Evolutionary conservation across 1,139 yeast genomes (phyloP), one percentile per base, ranked within the genome.

Genomic region (Yarrowia galli): DNA sequence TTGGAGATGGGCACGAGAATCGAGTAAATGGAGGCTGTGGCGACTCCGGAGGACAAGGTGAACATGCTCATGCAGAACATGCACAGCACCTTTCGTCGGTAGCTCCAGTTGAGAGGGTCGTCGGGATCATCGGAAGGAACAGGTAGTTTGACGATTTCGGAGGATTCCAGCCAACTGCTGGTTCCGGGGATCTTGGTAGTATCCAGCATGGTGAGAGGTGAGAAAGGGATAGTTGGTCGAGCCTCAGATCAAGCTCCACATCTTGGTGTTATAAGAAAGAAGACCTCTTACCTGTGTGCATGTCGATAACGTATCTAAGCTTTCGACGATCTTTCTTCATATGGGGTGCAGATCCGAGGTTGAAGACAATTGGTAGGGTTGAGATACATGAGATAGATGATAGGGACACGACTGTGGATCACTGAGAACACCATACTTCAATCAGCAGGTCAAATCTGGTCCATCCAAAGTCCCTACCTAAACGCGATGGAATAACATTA

Each of bases 71-170:
- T 75, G 66, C 73, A 53, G 1, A 68, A 25, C 40, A 72, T 67
- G 63, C 72, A 70, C 43, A 80, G 69, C 73, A 74, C 71, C 72
- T 83, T 83, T 46, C 85, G 76, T 46, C 69, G 69, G 13, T 68
- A 70, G 0, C 79, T 43, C 85, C 85, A 83, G 72, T 82, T 82
- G 61, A 83, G 72, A 7, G 85, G 84, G 72, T 83, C 85, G 69
- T 83, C 80, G 22, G 85, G 84, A 70, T 83, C 83, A 66, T 78
- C 80, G 6, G 84, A 77, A 4, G 85, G 85, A 10, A 79, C 79
- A 7, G 85, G 85, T 2, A 36, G 61, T 16, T 53, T 53, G 32
- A 53, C 60, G 20, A 53, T 22, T 13, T 36, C 16, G 2, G 60
- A 53, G 3, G 43, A 15, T 9, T 53, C 45, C 32, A 53, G 42